phyloP scores from a whole-genome alignment of 2,329 filamentous ascomycete genomes.

The Xylariales sp. region DNA sequence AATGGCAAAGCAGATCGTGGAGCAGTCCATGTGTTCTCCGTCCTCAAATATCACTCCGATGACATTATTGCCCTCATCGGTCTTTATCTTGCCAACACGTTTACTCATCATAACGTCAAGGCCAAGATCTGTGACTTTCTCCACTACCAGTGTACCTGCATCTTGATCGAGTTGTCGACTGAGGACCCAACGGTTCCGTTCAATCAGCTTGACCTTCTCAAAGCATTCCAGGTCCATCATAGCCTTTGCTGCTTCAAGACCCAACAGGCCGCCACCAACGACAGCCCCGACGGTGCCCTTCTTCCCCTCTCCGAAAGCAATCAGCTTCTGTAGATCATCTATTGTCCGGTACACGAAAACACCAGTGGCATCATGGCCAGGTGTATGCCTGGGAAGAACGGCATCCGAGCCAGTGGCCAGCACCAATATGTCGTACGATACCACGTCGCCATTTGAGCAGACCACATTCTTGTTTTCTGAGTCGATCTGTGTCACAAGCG shows the following conservation, averaged over 20 bases:
- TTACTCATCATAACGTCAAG: constrained; percentile 77
- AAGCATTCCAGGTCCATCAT: constrained; percentile 83
- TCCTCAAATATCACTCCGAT: constrained; percentile 76
- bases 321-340: constrained; percentile 72
- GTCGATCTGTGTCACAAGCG: constrained; percentile 64
- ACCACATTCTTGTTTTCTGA: constrained; percentile 60
- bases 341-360: constrained; percentile 90
- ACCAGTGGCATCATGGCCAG: constrained; percentile 73
- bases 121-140: constrained; percentile 73
- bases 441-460: constrained; percentile 63
- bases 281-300: constrained; percentile 69
- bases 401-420: constrained; percentile 85
- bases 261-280: constrained; percentile 79
- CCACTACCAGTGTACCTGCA: constrained; percentile 75
- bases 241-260: constrained; percentile 84
- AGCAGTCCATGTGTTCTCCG: constrained; percentile 70
- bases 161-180: constrained; percentile 78
- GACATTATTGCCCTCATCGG: constrained; percentile 62
- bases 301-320: constrained; percentile 62
- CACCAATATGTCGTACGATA: constrained; percentile 76
- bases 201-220: constrained; percentile 70
- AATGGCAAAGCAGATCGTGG: constrained; percentile 84
- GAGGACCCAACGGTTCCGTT: constrained; percentile 78
- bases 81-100: constrained; percentile 67
- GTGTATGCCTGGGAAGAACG: constrained; percentile 64